Percentiles rank a stretch among this genome's conserved stretches.
phyloP scores from a whole-genome alignment of 805 yeast genomes.

The Wickerhamiella galacta region DNA sequence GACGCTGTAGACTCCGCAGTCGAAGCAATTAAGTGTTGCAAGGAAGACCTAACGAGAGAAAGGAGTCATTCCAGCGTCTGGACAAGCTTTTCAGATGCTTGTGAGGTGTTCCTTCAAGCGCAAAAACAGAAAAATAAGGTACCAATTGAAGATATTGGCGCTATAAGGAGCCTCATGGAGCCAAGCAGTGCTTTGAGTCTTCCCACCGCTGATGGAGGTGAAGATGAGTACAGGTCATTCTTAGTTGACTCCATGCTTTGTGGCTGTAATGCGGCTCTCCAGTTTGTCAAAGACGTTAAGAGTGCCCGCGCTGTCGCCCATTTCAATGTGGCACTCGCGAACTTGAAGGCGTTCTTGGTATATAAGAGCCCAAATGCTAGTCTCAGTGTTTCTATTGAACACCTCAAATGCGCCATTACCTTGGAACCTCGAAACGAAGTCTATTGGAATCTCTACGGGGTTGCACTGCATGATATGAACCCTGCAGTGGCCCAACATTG shows the following conservation, averaged over 20 bases:
- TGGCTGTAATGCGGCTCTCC: too few relatives aligned
- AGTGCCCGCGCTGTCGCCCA: conserved; percentile 25
- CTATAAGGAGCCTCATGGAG: too few relatives aligned
- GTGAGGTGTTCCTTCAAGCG: conserved; percentile 36
- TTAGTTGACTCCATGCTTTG: too few relatives aligned
- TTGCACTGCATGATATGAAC: conserved; percentile 45
- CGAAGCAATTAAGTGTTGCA: conserved; percentile 30
- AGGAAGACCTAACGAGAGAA: conserved; percentile 24
- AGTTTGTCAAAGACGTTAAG: too few relatives aligned
- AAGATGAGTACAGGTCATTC: not conserved
- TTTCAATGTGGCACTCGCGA: conserved; percentile 59
- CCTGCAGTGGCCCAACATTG: conserved; percentile 82
- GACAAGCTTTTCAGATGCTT: conserved; percentile 44
- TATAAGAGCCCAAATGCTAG: conserved; percentile 17
- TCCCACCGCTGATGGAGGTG: not conserved
- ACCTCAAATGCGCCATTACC: conserved; percentile 51
- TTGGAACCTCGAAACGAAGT: conserved; percentile 52
- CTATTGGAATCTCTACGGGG: conserved; percentile 74
- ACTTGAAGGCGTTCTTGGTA: conserved; percentile 30
- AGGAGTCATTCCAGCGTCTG: conserved; percentile 35
- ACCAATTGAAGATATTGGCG: conserved; percentile 27
- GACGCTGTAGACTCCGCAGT: conserved; percentile 38
- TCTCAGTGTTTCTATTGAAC: conserved; percentile 37
- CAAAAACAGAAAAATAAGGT: conserved; percentile 35
- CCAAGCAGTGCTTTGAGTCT: too few relatives aligned